These are phyloP conservation scores for Lophium mytilinum DNA, from an alignment of 495 filamentous ascomycete genomes.

Conservation along the genomic window DNA sequence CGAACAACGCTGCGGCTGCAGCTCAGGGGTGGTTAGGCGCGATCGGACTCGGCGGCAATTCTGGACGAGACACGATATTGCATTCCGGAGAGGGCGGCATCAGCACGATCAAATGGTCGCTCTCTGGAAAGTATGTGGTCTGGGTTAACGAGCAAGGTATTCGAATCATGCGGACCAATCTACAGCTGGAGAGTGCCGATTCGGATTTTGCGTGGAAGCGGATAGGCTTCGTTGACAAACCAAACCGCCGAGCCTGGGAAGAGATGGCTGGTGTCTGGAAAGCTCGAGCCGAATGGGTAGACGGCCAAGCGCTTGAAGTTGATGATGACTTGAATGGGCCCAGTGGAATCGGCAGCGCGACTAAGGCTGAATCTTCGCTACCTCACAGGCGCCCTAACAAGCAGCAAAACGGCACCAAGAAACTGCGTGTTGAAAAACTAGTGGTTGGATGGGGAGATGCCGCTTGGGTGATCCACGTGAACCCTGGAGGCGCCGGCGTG, in stretches of 20 bases:
- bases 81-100: slow-evolving; percentile 92
- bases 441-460: slow-evolving; percentile 92
- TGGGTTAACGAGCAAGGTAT: slow-evolving; percentile 97
- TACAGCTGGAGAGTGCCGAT: slow-evolving; percentile 69
- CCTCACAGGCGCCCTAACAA: slow-evolving; percentile 13
- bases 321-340: slow-evolving; percentile 47
- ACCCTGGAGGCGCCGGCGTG: slow-evolving; percentile 60
- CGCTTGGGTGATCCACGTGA: slow-evolving; percentile 90
- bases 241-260: slow-evolving; percentile 72
- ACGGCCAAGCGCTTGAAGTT: slow-evolving; percentile 62
- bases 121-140: slow-evolving; percentile 80
- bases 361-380: slow-evolving; percentile 16
- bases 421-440: slow-evolving; percentile 59
- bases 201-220: slow-evolving; percentile 86
- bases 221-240: slow-evolving; percentile 84
- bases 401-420: slow-evolving; percentile 17
- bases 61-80: slow-evolving; percentile 77
- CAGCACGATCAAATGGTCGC: slow-evolving; percentile 83
- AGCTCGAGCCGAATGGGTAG: slow-evolving; percentile 82
- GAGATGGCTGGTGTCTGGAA: slow-evolving; percentile 96
- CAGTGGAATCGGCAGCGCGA: slow-evolving; percentile 9
- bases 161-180: slow-evolving; percentile 89
- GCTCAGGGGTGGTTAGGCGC: slow-evolving; percentile 88
- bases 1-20: slow-evolving; percentile 66
- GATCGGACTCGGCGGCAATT: slow-evolving; percentile 67